Conservation (phyloP, 495 filamentous ascomycete species). For the Pseudotulostoma volvatum region DNA sequence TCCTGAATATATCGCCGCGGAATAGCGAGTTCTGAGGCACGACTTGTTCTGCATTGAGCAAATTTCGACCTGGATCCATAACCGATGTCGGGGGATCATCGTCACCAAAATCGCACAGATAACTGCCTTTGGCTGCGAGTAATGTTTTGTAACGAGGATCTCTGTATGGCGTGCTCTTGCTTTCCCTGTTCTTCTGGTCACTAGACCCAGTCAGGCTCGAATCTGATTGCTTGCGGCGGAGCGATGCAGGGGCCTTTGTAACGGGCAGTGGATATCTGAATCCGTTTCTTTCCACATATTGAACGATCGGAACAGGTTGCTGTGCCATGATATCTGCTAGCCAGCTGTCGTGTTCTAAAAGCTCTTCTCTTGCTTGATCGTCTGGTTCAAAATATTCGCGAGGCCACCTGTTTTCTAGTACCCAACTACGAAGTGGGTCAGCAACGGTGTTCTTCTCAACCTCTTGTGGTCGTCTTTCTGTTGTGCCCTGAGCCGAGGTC, state of each 20-base stretch:
- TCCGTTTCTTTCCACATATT: conserved; percentile 1
- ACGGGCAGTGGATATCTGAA: too few relatives aligned
- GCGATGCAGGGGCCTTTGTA: neutral
- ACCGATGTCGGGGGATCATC: conserved; percentile 13
- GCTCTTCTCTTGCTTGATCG: conserved; percentile 5
- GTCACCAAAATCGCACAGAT: conserved; percentile 23
- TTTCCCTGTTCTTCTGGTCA: conserved; percentile 3
- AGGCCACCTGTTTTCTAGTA: conserved; percentile 1
- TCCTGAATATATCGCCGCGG: conserved; percentile 16
- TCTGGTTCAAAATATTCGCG: conserved; percentile 7
- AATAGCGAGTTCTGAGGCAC: conserved; percentile 21
- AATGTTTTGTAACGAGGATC: conserved; percentile 15
- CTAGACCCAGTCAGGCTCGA: conserved; percentile 1
- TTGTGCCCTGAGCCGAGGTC: too few relatives aligned
- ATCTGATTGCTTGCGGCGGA: neutral
- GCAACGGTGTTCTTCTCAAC: too few relatives aligned
- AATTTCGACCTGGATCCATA: conserved; percentile 9
- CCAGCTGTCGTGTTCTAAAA: conserved; percentile 4
- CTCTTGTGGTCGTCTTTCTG: too few relatives aligned
- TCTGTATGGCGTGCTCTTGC: conserved; percentile 24
- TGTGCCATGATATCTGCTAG: conserved; percentile 1
- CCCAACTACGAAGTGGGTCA: conserved; percentile 3
- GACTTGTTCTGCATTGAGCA: conserved; percentile 15
- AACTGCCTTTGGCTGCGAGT: conserved; percentile 25
- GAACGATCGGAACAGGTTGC: neutral